These are phyloP conservation scores for Sherardia arvensis DNA, from an alignment of 257 asterid genomes.

Conservation along the genomic window DNA sequence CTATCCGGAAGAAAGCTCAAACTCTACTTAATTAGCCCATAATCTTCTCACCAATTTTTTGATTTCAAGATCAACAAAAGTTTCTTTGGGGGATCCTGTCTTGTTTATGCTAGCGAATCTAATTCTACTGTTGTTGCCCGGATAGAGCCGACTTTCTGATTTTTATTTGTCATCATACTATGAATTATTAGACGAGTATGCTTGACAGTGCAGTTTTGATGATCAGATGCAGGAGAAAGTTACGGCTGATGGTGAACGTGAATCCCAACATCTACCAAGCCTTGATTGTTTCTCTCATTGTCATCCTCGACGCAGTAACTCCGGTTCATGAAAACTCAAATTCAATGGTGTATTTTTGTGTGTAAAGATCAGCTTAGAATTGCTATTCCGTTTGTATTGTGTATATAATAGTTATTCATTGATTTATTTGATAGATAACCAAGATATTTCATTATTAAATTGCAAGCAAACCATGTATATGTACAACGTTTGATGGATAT, in stretches of 20 bases:
- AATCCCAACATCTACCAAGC: background rate
- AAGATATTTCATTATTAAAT: background rate
- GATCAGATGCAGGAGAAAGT: background rate
- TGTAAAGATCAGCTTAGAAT: too few species aligned
- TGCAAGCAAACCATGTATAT: background rate
- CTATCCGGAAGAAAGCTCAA: background rate
- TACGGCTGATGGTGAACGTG: background rate
- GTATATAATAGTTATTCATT: background rate
- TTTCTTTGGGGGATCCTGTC: conserved; percentile 21
- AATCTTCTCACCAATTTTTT: conserved; percentile 21
- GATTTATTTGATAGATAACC: background rate
- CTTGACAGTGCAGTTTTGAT: background rate
- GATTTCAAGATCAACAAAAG: conserved; percentile 29
- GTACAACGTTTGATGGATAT: conserved; percentile 2
- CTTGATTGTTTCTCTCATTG: background rate
- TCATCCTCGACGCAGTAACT: background rate
- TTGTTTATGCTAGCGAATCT: conserved; percentile 27
- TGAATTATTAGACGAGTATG: too few species aligned
- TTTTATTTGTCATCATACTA: too few species aligned
- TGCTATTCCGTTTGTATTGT: background rate
- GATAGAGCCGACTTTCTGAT: background rate
- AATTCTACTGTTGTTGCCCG: conserved; percentile 22
- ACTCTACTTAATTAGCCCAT: background rate
- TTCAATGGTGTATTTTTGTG: background rate
- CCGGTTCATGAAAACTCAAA: background rate